Base-by-base conservation (phyloP, 352 stramenopile species). In the Pythium insidiosum region DNA sequence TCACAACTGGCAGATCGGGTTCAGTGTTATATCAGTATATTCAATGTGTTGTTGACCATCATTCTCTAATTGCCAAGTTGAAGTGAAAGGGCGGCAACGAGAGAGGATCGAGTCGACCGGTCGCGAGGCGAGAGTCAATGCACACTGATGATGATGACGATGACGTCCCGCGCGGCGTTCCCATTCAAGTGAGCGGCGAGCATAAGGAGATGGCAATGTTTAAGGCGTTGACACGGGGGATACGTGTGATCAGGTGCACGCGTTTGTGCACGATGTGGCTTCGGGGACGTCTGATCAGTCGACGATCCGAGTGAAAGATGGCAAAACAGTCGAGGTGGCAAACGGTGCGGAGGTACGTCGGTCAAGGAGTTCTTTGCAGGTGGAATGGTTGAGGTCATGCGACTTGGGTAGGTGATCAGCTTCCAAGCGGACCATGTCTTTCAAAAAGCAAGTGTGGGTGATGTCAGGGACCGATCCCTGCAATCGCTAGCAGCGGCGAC, bases 391-490 rank as follows among this genome's bases (percentile, higher is more conserved):
- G 37, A 16, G 10, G 37, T 13, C 26, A 10, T 43, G 43, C 5
- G 19, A 15, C 7, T 22, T 30, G n/a, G 28, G 5, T 47, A 76
- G 65, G 56, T 52, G 7, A 36, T 52, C 11, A 43, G 19, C 6
- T 24, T 80, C 5, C 49, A 41, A 6, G 20, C 71, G 5, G 68
- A 77, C 30, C 57, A 74, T 28, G 56, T 71, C 5, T 78, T 73
- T 29, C 57, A 82, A 20, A 45, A 71, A 11, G 49, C 50, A 5
- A 62, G 51, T 0, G 70, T 70, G 48, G 29, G 24, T 20, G 69
- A 78, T 5, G 35, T 86, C 6, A 50, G 76, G 21, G 70, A 82
- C 25, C 56, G 68, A 15, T 67, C 70, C 3, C 29, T 86, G 6
- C 42, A 54, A 4, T 43, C 68, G 12, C 49, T 86, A 5, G 37